Evolutionary conservation across 208 protist genomes (phyloP), one percentile per base, ranked within the genome.

Genomic region (Phytomonas serpens): DNA sequence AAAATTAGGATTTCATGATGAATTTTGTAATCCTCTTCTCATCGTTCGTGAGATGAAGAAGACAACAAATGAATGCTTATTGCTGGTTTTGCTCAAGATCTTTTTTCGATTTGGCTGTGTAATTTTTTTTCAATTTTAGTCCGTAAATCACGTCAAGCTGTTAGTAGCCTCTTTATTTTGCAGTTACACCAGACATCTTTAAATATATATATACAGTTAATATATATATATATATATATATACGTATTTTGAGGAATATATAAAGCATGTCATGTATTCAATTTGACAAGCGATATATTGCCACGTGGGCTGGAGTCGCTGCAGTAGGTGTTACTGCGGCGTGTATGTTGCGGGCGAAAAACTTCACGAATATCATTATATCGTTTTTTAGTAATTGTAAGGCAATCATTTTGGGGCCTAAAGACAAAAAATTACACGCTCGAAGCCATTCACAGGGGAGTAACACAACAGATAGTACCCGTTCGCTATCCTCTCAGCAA

Each of bases 41-140:
- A 10, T 38, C 33, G 2, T 63, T n/a, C 36, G 38, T 30, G 29
- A 27, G n/a, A 73, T 16, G 14, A 74, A n/a, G 23, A 68, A 68
- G n/a, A 42, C 4, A 29, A 13, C 33, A 16, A 61, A 34, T 47
- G 2, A 19, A 47, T 47, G 40, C 40, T 47, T 23, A 14, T 19
- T 68, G 42, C 63, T 37, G 34, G 13, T 13, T 11, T 47, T 71
- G 16, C 31, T 13, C 65, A 30, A 67, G 7, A 40, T 30, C 36
- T 63, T 76, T 62, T 81, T 68, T 64, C 74, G 34, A n/a, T 72
- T 71, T 31, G 10, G 5, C 13, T 36, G 61, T 76, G 67, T 16
- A 13, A 3, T n/a, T 29, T 57, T 37, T 66, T 64, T 64, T 72
- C 31, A 32, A 34, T 51, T 64, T 64, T 27, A 33, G 51, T 64